Evolutionary conservation across 768 basidiomycete genomes (phyloP), one percentile per base, ranked within the genome.

Genomic region (Dacryopinax spathularia): DNA sequence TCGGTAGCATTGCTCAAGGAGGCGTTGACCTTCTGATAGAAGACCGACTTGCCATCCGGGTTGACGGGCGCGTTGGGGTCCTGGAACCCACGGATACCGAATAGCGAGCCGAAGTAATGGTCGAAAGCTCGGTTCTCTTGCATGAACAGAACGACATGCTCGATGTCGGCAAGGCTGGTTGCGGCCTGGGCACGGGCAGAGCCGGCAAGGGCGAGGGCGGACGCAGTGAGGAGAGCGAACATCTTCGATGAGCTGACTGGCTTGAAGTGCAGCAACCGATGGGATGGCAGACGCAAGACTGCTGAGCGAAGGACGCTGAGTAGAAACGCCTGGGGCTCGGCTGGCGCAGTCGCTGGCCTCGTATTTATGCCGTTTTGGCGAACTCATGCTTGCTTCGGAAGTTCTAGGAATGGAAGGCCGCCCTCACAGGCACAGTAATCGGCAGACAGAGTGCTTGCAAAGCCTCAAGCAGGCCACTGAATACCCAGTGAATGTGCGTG

Each of bases 111-210:
- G 64, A 66, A 68, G 60, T 68, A 67, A 43, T 66, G 60, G 27
- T 67, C 67, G 60, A 64, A 68, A 3, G 67, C 67, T 25, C 67
- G 60, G 61, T 68, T 68, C 60, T 68, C 67, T 43, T 68, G 67
- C 67, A 68, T 66, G 64, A 64, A 66, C 6, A 68, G 56, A 20
- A 68, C 66, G 22, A 68, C 66, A 44, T 66, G 65, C 16, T 68
- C 66, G 29, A 68, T 63, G 36, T 62, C 48, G 27, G 33, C 34
- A 27, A 39, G 61, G 37, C 48, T 56, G 25, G 48, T 56, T 3
- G 48, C 48, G 29, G 48, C 48, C 25, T 56, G 48, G 48, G 48
- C 48, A 56, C 7, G 5, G 48, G 25, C 48, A 6, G 48, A 27
- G 48, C 48, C 48, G 13, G 29, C 29, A 6, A 56, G 48, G 9